Evolutionary conservation across 2,329 filamentous ascomycete species (phyloP).

Genomic region (Apiospora phragmitis): DNA sequence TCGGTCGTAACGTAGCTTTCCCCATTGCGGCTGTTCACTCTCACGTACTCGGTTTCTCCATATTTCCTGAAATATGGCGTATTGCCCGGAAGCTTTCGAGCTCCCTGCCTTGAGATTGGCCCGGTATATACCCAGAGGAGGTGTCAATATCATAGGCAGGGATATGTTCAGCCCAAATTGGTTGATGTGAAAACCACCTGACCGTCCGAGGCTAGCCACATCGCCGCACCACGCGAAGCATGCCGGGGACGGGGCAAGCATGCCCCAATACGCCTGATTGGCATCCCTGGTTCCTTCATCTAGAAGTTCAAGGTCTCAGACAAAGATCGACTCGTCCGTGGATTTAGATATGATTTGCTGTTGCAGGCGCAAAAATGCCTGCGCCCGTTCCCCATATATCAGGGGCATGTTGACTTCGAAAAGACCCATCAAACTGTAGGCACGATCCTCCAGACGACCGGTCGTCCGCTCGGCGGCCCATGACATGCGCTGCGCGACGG

Average conservation of each 20-base stretch:
- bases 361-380: not conserved
- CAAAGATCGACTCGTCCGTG: not conserved
- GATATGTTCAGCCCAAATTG: not conserved
- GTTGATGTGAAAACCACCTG: not conserved
- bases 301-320: not conserved
- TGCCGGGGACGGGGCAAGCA: not conserved
- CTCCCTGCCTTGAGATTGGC: not conserved
- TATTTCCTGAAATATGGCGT: not conserved
- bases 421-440: slow-evolving; percentile 29
- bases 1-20: not conserved
- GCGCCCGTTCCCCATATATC: slow-evolving; percentile 29
- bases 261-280: not conserved
- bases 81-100: not conserved
- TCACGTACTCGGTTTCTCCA: not conserved
- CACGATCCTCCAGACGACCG: slow-evolving; percentile 24
- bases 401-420: slow-evolving; percentile 30
- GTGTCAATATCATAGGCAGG: not conserved
- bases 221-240: not conserved
- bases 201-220: not conserved
- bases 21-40: not conserved
- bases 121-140: not conserved
- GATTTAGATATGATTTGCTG: not conserved
- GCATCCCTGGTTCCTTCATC: not conserved
- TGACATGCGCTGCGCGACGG: slow-evolving; percentile 12
- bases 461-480: slow-evolving; percentile 27